These are phyloP conservation scores for Haplographium delicatum DNA, from an alignment of 495 filamentous ascomycete species.

Conservation along the genomic window DNA sequence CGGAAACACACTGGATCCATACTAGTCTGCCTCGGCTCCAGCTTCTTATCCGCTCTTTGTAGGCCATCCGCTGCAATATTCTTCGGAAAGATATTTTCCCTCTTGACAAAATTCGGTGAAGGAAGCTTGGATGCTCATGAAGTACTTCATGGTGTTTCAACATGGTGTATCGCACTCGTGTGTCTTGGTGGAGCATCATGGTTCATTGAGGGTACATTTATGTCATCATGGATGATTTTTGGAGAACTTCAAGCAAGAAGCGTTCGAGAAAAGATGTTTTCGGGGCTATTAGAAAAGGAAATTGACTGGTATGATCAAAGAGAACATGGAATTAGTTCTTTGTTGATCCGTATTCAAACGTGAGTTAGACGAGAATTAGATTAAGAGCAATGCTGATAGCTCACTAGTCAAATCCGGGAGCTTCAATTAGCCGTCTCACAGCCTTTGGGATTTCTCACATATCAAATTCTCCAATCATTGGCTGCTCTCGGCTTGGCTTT, in stretches of 20 bases:
- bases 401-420: constrained; percentile 70
- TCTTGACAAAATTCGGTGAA: constrained; percentile 60
- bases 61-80: constrained; percentile 63
- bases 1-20: constrained; percentile 47
- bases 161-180: constrained; percentile 52
- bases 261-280: constrained; percentile 60
- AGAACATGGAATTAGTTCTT: constrained; percentile 63
- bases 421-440: constrained; percentile 76
- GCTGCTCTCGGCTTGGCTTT: constrained; percentile 66
- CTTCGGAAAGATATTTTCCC: constrained; percentile 70
- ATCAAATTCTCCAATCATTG: constrained; percentile 54
- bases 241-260: constrained; percentile 73
- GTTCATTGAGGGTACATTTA: constrained; percentile 59
- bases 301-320: constrained; percentile 79
- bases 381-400: background rate
- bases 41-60: constrained; percentile 56
- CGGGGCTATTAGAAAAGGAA: constrained; percentile 61
- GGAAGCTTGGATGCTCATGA: constrained; percentile 42
- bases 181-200: constrained; percentile 58
- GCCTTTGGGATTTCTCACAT: constrained; percentile 63
- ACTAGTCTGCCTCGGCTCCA: constrained; percentile 43
- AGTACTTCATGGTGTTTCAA: constrained; percentile 50
- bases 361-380: constrained; percentile 33
- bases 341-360: constrained; percentile 70
- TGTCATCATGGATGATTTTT: constrained; percentile 64